Evolutionary conservation across 2,329 filamentous ascomycete species (phyloP), one percentile per base, ranked within the genome.

Genomic region (Pseudocercospora pini-densiflorae): DNA sequence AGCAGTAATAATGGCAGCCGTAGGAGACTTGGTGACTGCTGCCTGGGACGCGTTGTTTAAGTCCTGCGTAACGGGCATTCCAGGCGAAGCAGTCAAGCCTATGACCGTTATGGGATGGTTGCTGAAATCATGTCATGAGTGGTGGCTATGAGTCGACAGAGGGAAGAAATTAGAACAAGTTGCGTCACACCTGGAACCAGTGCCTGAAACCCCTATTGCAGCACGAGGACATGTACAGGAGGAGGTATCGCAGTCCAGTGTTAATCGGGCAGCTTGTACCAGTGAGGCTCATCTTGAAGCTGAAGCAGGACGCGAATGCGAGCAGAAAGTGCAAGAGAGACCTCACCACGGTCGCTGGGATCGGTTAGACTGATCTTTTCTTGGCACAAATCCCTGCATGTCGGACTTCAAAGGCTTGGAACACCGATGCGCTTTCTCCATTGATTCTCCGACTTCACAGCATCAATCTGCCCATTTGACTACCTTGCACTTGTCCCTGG

Each of bases 31-130:
- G 23, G 55, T 58, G 55, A 58, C 55, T 58, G 55, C 55, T 58
- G 55, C 55, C 55, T 36, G 55, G 29, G 31, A 40, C 31, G 55
- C 55, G n/a, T 36, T 58, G 55, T 58, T 58, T 16, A 40, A 40
- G 31, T 40, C 31, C n/a, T 58, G 55, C 55, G 55, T 58, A 58
- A 58, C 31, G 55, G 55, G 55, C 55, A 58, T 58, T 58, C 54
- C 33, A 58, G 55, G 55, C 55, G 55, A 58, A 58, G 55, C 31
- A 58, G 14, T 58, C 55, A 43, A 31, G 55, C 55, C 55, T 58
- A 58, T 40, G 5, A 24, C 31, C 31, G 36, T 58, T 43, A 16
- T 58, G 55, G 55, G 29, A 58, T 36, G 31, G 31, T 24, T 43
- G 55, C 29, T 58, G 55, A 58, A 43, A 21, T 58, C 55, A 58